phyloP scores from a whole-genome alignment of 2,329 filamentous ascomycete species.

The Fusarium gaditjirri region DNA sequence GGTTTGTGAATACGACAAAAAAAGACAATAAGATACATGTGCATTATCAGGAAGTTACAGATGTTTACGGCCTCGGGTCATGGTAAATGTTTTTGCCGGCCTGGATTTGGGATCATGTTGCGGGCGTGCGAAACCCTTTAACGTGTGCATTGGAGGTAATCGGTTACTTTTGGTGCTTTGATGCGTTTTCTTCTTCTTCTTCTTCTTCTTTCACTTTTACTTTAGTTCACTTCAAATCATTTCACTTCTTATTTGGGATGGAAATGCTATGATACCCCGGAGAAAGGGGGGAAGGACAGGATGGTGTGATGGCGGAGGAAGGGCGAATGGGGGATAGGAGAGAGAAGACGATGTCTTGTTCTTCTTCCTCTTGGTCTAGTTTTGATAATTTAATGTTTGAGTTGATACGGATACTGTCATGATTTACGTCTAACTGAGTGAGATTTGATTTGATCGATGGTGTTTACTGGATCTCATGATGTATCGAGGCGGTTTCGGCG shows the following conservation, averaged over 20 bases:
- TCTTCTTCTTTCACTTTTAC: neutral
- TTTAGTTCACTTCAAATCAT: neutral
- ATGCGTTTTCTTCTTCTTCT: slow-evolving; percentile 3
- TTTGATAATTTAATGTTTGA: slow-evolving; percentile 33
- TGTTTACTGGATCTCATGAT: neutral
- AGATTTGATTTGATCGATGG: neutral
- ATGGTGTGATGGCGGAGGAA: slow-evolving; percentile 21
- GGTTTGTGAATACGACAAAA: slow-evolving; percentile 15
- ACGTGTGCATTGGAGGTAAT: slow-evolving; percentile 13
- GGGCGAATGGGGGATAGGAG: neutral
- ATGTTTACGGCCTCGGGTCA: slow-evolving; percentile 31
- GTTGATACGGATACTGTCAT: slow-evolving; percentile 3
- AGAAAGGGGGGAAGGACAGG: slow-evolving; percentile 28
- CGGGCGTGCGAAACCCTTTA: slow-evolving; percentile 10
- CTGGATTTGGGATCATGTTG: slow-evolving; percentile 25
- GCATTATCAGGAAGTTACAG: slow-evolving; percentile 39
- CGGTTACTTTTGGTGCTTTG: slow-evolving; percentile 28
- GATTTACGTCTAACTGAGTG: neutral
- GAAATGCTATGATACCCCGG: slow-evolving; percentile 39
- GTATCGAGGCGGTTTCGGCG: no score
- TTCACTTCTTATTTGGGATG: slow-evolving; percentile 22
- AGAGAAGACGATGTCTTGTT: slow-evolving; percentile 11
- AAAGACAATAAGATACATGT: slow-evolving; percentile 23
- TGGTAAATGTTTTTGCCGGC: slow-evolving; percentile 19
- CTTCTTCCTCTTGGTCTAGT: slow-evolving; percentile 22